Evolutionary conservation across 2,329 filamentous ascomycete species (phyloP), one percentile per base, ranked within the genome.

Genomic region (Niveomyces coronatus): DNA sequence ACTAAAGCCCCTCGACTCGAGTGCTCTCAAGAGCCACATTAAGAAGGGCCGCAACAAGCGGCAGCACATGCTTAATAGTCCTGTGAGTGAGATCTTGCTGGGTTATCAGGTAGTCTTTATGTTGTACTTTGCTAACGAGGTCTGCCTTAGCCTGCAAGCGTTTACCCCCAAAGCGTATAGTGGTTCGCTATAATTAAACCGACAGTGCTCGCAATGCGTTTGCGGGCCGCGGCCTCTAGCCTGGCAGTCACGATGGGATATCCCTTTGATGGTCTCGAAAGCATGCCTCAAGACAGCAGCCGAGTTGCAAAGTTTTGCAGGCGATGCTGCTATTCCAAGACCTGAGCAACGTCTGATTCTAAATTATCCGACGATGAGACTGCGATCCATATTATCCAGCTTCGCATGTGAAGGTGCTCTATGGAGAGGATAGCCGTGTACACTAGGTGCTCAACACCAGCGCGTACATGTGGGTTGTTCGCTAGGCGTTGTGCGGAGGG

Each of bases 31-130:
- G 73, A 95, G 82, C 51, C 91, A 98, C 56, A 98, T 98, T 63
- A 98, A 98, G 70, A 96, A 95, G 68, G 88, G 88, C 45, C 76
- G 88, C 44, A 94, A 88, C 63, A 93, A 93, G 70, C 76, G 89
- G 44, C 86, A 94, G 61, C 89, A 80, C 62, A 93, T 94, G 75
- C 72, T 95, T 43, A 95, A 94, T 70, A 94, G 87, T 68, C 89
- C 89, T 56, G 86, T 93, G 79, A 66, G 85, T 80, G 35, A 18
- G 15, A 7, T 11, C 14, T 26, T 37, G 17, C 18, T n/a, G n/a
- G n/a, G n/a, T n/a, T n/a, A n/a, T n/a, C n/a, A n/a, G n/a, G n/a
- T n/a, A n/a, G n/a, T n/a, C n/a, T 35, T 19, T n/a, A 27, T 46
- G 15, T 43, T 44, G 45, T 39, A 44, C 34, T n/a, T 28, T 15